Evolutionary conservation across 345 rosid species (phyloP).

Genomic region (Eucalyptus erythrocorys): DNA sequence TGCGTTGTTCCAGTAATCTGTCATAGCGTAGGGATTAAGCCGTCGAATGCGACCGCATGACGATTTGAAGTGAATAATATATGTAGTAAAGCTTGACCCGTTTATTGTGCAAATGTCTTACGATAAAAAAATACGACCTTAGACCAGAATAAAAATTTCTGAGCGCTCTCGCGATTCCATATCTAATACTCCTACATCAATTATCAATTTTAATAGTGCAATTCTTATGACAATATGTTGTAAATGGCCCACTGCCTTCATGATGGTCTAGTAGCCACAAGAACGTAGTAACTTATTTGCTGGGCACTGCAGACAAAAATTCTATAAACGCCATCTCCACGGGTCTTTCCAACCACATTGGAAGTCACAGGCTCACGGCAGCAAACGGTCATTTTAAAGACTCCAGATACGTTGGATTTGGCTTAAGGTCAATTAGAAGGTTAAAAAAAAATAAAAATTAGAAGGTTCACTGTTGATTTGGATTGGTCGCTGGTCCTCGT

Average conservation of each 20-base stretch:
- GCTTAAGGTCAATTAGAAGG: not conserved
- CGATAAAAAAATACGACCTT: not conserved
- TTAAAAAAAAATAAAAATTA: too few relatives aligned
- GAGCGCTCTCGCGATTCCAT: not conserved
- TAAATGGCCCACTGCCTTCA: not conserved
- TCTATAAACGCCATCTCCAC: not conserved
- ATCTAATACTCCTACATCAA: not conserved
- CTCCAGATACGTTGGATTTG: not conserved
- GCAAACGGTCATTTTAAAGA: not conserved
- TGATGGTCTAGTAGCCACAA: not conserved
- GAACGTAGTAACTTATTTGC: not conserved
- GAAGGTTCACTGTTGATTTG: not conserved
- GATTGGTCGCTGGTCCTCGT: not conserved
- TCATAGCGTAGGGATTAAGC: not conserved
- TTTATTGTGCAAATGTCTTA: not conserved
- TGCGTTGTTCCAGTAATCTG: not conserved
- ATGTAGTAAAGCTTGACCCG: not conserved
- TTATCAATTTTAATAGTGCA: not conserved
- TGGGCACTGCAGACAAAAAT: not conserved
- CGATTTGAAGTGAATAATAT: not conserved
- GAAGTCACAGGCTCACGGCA: not conserved
- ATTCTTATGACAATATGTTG: not conserved
- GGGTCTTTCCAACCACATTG: not conserved
- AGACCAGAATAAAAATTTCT: not conserved
- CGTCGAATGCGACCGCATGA: not conserved